Evolutionary conservation across 208 protist genomes (phyloP), one percentile per base, ranked within the genome.

Genomic region (Trypanosoma boissoni): DNA sequence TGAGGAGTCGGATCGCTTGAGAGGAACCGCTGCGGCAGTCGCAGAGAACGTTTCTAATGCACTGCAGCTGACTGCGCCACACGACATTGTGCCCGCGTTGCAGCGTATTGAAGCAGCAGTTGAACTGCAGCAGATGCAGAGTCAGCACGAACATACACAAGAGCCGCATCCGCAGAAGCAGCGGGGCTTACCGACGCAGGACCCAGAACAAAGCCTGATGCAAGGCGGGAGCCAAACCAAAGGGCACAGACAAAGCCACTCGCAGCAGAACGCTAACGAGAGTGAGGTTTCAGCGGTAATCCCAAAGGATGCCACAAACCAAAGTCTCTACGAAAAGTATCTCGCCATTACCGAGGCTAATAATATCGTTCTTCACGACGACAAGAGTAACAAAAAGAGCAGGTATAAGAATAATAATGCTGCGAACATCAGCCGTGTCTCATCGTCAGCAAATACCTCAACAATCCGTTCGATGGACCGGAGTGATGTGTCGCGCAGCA

Each of bases 61-160:
- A 12, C 29, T 74, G 53, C 70, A 73, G 39, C 34, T 61, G 3
- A 52, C 42, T 24, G 64, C 55, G 21, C 71, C 72, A n/a, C n/a
- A n/a, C n/a, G 58, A 64, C 18, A 55, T 81, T 20, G 57, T 91
- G 16, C 52, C 63, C 18, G 71, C 80, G 37, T 64, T 88, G 63
- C 76, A 81, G 64, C 75, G 65, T 49, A 42, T 84, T 20, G 72
- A 78, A 52, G 72, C 81, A 43, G 77, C 82, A 44, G 59, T 72
- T 1, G 68, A 74, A 57, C 50, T 86, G 20, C 72, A 85, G 43
- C 49, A 77, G 34, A 64, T 91, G 20, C 60, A 74, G 50, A 63
- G 56, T 12, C 72, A 79, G 21, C 67, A 58, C 1, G 74, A 60
- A 64, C 31, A 43, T 37, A 39, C 59, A 46, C 8, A 42, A 51